Conservation (phyloP, 768 basidiomycete genomes). For the button mushroom (Agaricus bisporus) region DNA sequence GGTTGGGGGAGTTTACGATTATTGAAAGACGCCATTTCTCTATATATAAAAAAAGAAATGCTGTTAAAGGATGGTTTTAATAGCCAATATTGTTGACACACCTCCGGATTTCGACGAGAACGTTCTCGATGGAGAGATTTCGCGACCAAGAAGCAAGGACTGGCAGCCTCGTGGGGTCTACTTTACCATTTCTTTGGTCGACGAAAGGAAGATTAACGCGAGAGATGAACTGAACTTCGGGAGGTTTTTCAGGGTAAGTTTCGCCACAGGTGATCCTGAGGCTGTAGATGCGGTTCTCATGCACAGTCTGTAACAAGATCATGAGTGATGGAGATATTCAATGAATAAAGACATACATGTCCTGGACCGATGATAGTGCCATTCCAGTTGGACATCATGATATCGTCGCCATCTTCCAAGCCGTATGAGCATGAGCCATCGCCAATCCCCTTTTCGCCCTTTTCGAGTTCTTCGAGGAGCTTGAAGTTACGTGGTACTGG, state of each 20-base stretch:
- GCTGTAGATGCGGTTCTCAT: conserved; percentile 98
- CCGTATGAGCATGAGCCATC: conserved; percentile 98
- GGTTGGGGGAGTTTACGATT: conserved; percentile 97
- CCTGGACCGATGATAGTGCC: conserved; percentile 99
- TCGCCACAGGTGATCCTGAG: conserved; percentile 84
- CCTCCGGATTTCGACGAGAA: conserved; percentile 93
- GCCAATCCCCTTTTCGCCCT: conserved; percentile 99
- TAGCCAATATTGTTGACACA: conserved; percentile 29
- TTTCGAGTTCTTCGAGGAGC: conserved; percentile 96
- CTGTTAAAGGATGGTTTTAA: neutral
- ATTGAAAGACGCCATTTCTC: conserved; percentile 90
- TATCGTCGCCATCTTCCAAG: conserved; percentile 91
- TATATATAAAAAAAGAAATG: conserved; percentile 22
- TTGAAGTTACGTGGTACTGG: conserved; percentile 95
- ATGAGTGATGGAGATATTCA: neutral
- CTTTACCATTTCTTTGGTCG: conserved; percentile 63
- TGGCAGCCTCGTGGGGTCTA: conserved; percentile 65
- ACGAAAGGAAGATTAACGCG: conserved; percentile 95
- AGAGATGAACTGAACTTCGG: conserved; percentile 79
- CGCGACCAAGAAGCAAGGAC: conserved; percentile 74
- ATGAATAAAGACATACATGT: conserved; percentile 52
- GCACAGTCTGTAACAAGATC: conserved; percentile 63
- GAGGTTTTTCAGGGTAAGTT: conserved; percentile 71
- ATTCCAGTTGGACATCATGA: conserved; percentile 98
- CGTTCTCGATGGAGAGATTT: conserved; percentile 74